Evolutionary conservation across 768 basidiomycete species (phyloP).

Genomic region (Mycena vitilis): DNA sequence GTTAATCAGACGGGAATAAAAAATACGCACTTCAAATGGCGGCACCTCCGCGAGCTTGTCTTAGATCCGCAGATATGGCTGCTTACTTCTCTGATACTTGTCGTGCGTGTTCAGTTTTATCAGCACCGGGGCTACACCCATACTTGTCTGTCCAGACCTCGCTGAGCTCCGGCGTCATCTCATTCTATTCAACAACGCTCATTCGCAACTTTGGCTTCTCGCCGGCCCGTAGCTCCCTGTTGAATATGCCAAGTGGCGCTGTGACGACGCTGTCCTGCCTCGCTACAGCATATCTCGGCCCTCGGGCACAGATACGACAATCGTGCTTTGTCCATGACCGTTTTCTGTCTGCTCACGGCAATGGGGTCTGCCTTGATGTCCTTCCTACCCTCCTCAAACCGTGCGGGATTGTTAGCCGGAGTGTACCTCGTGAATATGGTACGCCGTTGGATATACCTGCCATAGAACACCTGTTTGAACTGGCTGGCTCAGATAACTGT

Average conservation of each 20-base stretch:
- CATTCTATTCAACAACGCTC: slow-evolving; percentile 33
- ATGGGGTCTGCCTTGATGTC: slow-evolving; percentile 25
- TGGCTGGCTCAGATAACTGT: neutral
- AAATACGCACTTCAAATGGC: slow-evolving; percentile 39
- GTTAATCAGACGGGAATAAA: slow-evolving; percentile 41
- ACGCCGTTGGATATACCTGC: neutral
- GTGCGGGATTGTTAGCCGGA: slow-evolving; percentile 15
- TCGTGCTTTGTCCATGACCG: slow-evolving; percentile 6
- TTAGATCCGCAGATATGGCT: slow-evolving; percentile 35
- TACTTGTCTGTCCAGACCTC: slow-evolving; percentile 14
- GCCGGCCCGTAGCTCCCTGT: slow-evolving; percentile 5
- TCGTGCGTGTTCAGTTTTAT: neutral
- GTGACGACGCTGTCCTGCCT: slow-evolving; percentile 15
- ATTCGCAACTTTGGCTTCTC: slow-evolving; percentile 32
- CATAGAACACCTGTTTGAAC: neutral
- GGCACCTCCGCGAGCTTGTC: slow-evolving; percentile 30
- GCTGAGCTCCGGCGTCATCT: slow-evolving; percentile 30
- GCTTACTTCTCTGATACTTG: slow-evolving; percentile 18
- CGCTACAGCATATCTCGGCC: neutral
- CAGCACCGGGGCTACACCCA: too few species aligned
- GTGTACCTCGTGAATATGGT: slow-evolving; percentile 25
- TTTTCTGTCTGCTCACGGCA: slow-evolving; percentile 5
- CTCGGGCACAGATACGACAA: slow-evolving; percentile 9
- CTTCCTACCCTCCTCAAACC: slow-evolving; percentile 12
- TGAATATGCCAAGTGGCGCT: slow-evolving; percentile 30